These are phyloP conservation scores for Saussurea involucrata DNA, from an alignment of 129 eudicot species.

Conservation along the genomic window DNA sequence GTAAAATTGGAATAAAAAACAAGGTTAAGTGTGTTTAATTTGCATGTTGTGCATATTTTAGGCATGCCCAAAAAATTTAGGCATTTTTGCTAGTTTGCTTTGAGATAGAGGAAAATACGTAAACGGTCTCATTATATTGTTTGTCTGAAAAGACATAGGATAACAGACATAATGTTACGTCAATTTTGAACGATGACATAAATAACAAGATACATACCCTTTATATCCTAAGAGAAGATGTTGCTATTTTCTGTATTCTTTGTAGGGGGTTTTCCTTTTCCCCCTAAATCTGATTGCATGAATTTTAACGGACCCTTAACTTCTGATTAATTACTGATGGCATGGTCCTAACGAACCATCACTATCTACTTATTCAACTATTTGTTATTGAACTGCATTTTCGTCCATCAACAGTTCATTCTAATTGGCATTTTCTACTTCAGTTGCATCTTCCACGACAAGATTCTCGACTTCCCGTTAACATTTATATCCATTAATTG, in stretches of 20 bases:
- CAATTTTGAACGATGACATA: no score
- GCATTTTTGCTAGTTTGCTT: no score
- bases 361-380: background rate
- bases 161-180: background rate
- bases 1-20: no score
- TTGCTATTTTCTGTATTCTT: background rate
- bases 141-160: no score
- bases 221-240: background rate
- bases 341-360: no score
- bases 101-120: no score
- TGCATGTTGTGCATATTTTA: no score
- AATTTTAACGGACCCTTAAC: background rate
- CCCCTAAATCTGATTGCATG: background rate
- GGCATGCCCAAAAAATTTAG: no score
- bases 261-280: background rate
- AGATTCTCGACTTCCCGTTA: background rate
- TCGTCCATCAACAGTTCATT: background rate
- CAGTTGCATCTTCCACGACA: background rate
- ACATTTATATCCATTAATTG: background rate
- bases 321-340: no score
- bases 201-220: background rate
- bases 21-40: no score
- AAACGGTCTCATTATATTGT: no score
- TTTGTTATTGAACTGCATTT: background rate
- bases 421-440: background rate